Evolutionary conservation across 1,284 basidiomycete species (phyloP).

Genomic region (Meira nashicola): DNA sequence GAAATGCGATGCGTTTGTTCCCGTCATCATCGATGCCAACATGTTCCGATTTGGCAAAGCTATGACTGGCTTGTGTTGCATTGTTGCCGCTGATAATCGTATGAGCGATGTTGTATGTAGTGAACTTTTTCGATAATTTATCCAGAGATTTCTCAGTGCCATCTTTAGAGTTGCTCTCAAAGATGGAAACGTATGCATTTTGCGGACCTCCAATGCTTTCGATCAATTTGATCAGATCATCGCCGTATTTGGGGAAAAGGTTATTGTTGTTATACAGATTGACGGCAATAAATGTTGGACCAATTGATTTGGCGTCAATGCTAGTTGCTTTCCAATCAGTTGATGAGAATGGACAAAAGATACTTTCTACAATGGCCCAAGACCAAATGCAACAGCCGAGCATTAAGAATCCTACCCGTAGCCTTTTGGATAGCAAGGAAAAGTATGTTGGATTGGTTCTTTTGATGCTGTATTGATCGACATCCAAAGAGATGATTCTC

Average conservation of each 20-base stretch:
- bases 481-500: too few species aligned
- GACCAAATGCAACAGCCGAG: too few species aligned
- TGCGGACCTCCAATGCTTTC: not conserved
- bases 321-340: too few species aligned
- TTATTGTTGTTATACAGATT: constrained; percentile 6
- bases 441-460: too few species aligned
- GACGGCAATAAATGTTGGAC: constrained; percentile 5
- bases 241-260: not conserved
- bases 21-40: not conserved
- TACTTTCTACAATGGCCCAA: too few species aligned
- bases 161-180: constrained; percentile 8
- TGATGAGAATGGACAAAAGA: too few species aligned
- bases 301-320: not conserved
- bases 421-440: too few species aligned
- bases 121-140: not conserved
- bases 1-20: not conserved
- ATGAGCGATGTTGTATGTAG: not conserved
- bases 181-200: constrained; percentile 7
- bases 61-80: not conserved
- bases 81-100: not conserved
- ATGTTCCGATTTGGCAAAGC: too few species aligned
- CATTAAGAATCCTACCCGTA: too few species aligned
- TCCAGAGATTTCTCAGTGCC: not conserved
- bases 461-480: too few species aligned
- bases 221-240: not conserved